Base-by-base conservation (phyloP, 225 moss, liverwort and hornwort genomes). In the Sphagnum tenellum region DNA sequence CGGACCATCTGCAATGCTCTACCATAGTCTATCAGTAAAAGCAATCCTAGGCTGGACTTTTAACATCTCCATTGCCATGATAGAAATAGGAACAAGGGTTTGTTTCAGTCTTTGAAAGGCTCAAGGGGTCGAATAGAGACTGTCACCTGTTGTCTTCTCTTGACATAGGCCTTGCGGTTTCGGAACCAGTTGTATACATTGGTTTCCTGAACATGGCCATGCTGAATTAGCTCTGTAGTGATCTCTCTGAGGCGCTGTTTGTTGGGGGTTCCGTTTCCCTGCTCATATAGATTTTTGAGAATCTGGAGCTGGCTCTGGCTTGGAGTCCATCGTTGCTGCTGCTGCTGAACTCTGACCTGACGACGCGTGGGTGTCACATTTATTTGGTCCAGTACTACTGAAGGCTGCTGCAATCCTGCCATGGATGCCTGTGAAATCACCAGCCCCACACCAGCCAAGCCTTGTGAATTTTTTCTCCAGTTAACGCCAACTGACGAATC, bases 101-200 rank as follows among this genome's bases (percentile, higher is more conserved):
- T 29, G 29, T 29, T 29, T 29, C 29, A 29, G 29, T 29, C 29
- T 1, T 29, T 29, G 1, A 29, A 29, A 29, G 29, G 29, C 29
- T 29, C 29, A 29, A 29, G 29, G 29, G 29, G 29, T 29, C 29
- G 29, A 29, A 29, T 29, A 29, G 29, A 29, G 29, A 78, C 57
- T 29, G 29, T 29, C 29, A 29, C 29, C 74, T 96, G 92, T 55
- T 96, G 92, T 62, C 85, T 96, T 64, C 88, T 87, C 67, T 92
- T 96, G 14, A 88, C 92, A 68, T 92, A 84, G 7, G 96, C 96
- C 76, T 96, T 96, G 69, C 92, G 89, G 50, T 96, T 96, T 56
- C 92, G 96, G 69, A 96, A 96, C 96, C 92, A 96, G 75, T 96
- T 96, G 69, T 96, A 90, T 47, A 96, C 96, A 73, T 96, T 96